phyloP scores from a whole-genome alignment of 2,329 filamentous ascomycete species.

The Aaosphaeria pasadenensis region DNA sequence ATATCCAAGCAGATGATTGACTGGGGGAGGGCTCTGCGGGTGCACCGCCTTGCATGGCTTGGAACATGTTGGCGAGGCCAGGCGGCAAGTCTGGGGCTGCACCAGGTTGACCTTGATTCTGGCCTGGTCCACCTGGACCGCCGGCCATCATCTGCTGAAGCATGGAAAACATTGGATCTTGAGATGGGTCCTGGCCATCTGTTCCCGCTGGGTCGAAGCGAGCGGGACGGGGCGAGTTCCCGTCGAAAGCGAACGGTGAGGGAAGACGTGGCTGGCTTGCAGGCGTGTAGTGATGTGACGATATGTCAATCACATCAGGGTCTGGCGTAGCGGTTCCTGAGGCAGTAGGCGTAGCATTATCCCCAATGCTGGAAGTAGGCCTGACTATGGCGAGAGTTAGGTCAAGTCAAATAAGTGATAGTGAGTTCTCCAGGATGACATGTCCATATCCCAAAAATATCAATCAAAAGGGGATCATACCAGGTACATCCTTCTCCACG shows the following conservation, averaged over 20 bases:
- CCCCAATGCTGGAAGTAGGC: conserved; percentile 10
- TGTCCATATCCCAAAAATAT: not conserved
- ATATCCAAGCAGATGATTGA: conserved; percentile 54
- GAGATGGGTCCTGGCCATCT: conserved; percentile 25
- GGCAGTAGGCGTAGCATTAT: conserved; percentile 13
- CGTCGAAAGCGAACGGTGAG: conserved; percentile 31
- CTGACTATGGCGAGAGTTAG: conserved; percentile 19
- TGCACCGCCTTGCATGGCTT: conserved; percentile 44
- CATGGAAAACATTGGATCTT: conserved; percentile 73
- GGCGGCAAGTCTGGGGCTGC: conserved; percentile 35
- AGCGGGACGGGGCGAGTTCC: conserved; percentile 15
- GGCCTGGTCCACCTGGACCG: conserved; percentile 15
- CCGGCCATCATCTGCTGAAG: conserved; percentile 68
- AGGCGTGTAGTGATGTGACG: conserved; percentile 67
- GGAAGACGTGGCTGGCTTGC: conserved; percentile 42
- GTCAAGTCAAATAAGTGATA: not conserved
- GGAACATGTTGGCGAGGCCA: conserved; percentile 44
- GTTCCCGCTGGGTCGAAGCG: conserved; percentile 13
- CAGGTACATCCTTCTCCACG: conserved; percentile 31
- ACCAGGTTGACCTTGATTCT: conserved; percentile 23
- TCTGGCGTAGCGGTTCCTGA: conserved; percentile 41
- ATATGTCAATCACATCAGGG: conserved; percentile 76
- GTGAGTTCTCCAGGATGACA: not conserved
- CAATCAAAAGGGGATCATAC: conserved; percentile 19
- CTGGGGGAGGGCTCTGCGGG: conserved; percentile 31